These are phyloP conservation scores for Tricholoma terreum DNA, from an alignment of 768 basidiomycete genomes.

Conservation along the genomic window DNA sequence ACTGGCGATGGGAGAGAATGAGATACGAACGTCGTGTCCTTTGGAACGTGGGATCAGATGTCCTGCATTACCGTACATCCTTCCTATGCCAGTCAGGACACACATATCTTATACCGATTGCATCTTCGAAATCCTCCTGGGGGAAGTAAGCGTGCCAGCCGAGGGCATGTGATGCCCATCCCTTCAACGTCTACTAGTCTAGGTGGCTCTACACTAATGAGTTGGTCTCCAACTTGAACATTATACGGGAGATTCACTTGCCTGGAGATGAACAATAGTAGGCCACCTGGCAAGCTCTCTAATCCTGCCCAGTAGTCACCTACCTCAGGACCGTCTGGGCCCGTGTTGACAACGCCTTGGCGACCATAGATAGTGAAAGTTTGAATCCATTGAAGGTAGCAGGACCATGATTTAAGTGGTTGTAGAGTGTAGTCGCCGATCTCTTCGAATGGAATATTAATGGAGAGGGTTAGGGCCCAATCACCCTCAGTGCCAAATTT, in stretches of 20 bases:
- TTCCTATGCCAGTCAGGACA: slow-evolving; percentile 5
- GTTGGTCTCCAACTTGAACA: slow-evolving; percentile 5
- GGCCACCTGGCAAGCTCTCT: not conserved
- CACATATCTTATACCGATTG: slow-evolving; percentile 9
- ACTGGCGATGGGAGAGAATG: not conserved
- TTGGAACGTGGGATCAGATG: slow-evolving; percentile 14
- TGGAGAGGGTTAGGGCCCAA: slow-evolving; percentile 5
- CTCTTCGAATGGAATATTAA: slow-evolving; percentile 11
- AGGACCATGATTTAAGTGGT: slow-evolving; percentile 18
- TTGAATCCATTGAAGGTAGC: no score
- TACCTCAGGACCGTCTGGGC: slow-evolving; percentile 11
- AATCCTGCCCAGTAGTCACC: slow-evolving; percentile 8
- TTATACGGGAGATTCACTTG: not conserved
- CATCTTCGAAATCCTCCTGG: slow-evolving; percentile 8
- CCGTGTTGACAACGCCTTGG: slow-evolving; percentile 7
- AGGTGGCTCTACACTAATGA: slow-evolving; percentile 6
- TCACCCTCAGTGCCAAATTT: not conserved
- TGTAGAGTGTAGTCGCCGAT: slow-evolving; percentile 7
- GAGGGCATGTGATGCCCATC: slow-evolving; percentile 3
- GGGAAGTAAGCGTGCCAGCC: no score
- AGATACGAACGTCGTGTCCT: slow-evolving; percentile 14
- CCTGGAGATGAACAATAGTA: slow-evolving; percentile 14
- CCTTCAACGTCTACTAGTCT: slow-evolving; percentile 11
- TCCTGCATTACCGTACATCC: slow-evolving; percentile 4
- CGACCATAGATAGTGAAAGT: slow-evolving; percentile 14